These are phyloP conservation scores for Polytolypa hystricis DNA, from an alignment of 2,329 filamentous ascomycete species.

Conservation along the genomic window DNA sequence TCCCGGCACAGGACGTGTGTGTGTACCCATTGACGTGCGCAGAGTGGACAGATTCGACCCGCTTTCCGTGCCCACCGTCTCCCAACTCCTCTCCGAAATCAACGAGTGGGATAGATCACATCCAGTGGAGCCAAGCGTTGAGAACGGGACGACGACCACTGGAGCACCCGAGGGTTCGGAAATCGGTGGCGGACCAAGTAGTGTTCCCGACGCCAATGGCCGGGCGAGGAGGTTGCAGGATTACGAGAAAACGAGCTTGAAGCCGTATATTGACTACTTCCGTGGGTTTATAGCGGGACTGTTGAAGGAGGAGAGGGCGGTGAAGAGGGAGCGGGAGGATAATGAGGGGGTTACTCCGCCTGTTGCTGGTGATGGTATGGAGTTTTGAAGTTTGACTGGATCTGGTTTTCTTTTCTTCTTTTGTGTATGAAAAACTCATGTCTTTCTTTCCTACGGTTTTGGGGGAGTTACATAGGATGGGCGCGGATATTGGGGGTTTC, in stretches of 20 bases:
- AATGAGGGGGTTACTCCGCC: conserved; percentile 29
- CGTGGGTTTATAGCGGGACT: conserved; percentile 66
- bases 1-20: conserved; percentile 85
- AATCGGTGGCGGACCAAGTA: conserved; percentile 1
- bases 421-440: not conserved
- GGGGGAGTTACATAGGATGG: not conserved
- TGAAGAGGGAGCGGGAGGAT: conserved; percentile 42
- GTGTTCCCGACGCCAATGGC: conserved; percentile 20
- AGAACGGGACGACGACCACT: not conserved
- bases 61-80: conserved; percentile 77
- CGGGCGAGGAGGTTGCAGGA: conserved; percentile 51
- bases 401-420: not conserved
- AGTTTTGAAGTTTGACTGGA: conserved; percentile 49
- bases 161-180: not conserved
- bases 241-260: conserved; percentile 95
- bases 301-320: conserved; percentile 58
- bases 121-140: conserved; percentile 3
- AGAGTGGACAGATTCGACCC: conserved; percentile 77
- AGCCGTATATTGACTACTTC: conserved; percentile 86
- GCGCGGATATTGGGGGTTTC: not conserved
- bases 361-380: conserved; percentile 49
- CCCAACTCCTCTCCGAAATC: conserved; percentile 70
- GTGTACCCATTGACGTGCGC: conserved; percentile 78
- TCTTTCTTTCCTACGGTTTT: conserved; percentile 3
- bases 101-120: conserved; percentile 57